Percentiles rank a stretch among this genome's conserved stretches.
Conservation (phyloP, 306 rosid genomes). For the Ormosia semicastrata region DNA sequence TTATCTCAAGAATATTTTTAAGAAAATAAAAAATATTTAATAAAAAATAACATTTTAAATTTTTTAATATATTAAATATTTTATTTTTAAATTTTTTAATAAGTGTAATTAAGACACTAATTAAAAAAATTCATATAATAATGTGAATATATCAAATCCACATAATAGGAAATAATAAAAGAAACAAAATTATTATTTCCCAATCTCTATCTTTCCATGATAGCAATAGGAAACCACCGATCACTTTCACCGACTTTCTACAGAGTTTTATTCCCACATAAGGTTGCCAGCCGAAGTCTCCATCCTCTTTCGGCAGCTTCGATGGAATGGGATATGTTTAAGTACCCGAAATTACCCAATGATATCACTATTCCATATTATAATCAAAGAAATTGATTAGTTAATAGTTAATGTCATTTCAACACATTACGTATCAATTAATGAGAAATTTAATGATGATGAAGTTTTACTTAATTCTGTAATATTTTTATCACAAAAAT, state of each 20-base stretch:
- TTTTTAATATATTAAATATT: too few relatives aligned
- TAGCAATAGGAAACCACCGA: slow-evolving; percentile 22
- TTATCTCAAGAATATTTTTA: too few relatives aligned
- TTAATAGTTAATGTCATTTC: slow-evolving; percentile 45
- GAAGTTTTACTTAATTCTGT: not conserved
- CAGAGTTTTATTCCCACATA: not conserved
- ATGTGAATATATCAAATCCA: not conserved
- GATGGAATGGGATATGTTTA: not conserved
- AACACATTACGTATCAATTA: slow-evolving; percentile 33
- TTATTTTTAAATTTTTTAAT: too few relatives aligned
- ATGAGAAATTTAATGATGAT: slow-evolving; percentile 17
- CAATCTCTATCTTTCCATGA: slow-evolving; percentile 16
- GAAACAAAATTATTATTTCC: not conserved
- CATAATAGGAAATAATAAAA: not conserved
- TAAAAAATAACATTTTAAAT: too few relatives aligned
- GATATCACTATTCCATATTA: not conserved
- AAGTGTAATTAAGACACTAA: not conserved
- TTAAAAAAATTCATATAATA: too few relatives aligned
- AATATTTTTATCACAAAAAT: too few relatives aligned
- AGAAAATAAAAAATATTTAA: too few relatives aligned
- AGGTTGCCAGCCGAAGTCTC: slow-evolving; percentile 31
- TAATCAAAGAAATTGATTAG: slow-evolving; percentile 11
- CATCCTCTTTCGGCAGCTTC: slow-evolving; percentile 39
- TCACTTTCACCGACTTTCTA: slow-evolving; percentile 34
- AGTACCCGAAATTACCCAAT: not conserved